Percentiles rank a stretch among this genome's conserved stretches.
Evolutionary conservation across 176 grass and related monocot genomes (phyloP).

Genomic region (Puccinellia tenuiflora): DNA sequence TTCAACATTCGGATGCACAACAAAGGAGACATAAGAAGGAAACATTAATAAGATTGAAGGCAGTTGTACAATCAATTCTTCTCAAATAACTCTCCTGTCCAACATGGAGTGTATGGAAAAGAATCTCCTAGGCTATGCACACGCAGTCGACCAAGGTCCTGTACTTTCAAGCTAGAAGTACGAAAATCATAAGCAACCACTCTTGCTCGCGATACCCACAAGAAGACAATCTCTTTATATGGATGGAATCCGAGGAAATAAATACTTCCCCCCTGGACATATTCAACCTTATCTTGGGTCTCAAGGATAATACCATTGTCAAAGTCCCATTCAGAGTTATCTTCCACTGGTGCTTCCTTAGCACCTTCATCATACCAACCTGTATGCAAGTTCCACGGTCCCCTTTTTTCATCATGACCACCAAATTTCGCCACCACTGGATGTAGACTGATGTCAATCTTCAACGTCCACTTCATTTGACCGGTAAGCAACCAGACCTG

Average conservation of each 20-base stretch:
- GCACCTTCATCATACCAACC: neutral
- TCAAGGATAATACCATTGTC: neutral
- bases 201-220: neutral
- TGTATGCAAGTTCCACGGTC: neutral
- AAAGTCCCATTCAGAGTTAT: neutral
- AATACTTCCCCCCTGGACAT: neutral
- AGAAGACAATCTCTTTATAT: neutral
- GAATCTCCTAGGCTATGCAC: neutral
- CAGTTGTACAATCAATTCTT: neutral
- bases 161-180: neutral
- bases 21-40: neutral
- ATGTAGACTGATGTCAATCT: neutral
- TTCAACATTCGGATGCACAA: neutral
- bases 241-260: constrained; percentile 5
- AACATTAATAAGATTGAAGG: neutral
- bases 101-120: neutral
- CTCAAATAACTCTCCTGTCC: neutral
- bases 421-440: too few relatives aligned
- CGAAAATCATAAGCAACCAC: neutral
- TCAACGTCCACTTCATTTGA: neutral
- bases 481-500: neutral
- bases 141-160: neutral
- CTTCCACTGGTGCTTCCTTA: neutral
- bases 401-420: too few relatives aligned
- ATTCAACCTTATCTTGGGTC: neutral